Base-by-base conservation (phyloP, 768 basidiomycete genomes). In the Aureoboletus auriporus region DNA sequence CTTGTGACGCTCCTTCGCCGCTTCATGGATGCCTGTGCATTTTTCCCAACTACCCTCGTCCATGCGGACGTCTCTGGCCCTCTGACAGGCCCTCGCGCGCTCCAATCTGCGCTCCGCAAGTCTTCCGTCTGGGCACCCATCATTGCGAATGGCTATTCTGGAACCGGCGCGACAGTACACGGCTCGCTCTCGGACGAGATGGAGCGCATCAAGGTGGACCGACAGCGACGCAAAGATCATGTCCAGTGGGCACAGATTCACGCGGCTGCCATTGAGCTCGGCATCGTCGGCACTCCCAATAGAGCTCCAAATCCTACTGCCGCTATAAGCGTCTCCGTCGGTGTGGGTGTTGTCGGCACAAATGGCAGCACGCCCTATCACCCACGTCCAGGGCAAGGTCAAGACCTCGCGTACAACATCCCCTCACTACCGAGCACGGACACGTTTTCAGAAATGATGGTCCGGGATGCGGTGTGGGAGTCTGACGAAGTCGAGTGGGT, bases 211-310 rank as follows among this genome's bases (percentile, higher is more conserved):
- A 80, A 79, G 17, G 64, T 58, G 20, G 82, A 84, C 46, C 70
- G 82, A 38, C 80, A 82, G 54, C 70, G 80, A 4, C 72, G 80
- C 47, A 83, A 82, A 46, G 81, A 83, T 46, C 75, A 84, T 51
- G 78, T 84, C 0, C 78, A 81, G 44, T 84, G 82, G 82, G 82
- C 82, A 0, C 75, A 79, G 31, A 78, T 84, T 11, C 82, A 84
- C 53, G 82, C 79, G 0, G 77, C 82, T 5, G 80, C 82, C 8
- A 71, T 84, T 37, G 82, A 84, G 54, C 71, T 82, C 1, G 77
- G 78, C 12, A 71, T 82, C 60, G 61, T 83, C 11, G 52, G 58
- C 1, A 37, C 37, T 28, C 11, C 33, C 11, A 40, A 39, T 8
- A 8, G 23, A 16, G 27, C 11, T 31, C 36, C 33, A 6, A 27